These are phyloP conservation scores for Jaminaea rosea DNA, from an alignment of 1,284 basidiomycete species.

Conservation along the genomic window DNA sequence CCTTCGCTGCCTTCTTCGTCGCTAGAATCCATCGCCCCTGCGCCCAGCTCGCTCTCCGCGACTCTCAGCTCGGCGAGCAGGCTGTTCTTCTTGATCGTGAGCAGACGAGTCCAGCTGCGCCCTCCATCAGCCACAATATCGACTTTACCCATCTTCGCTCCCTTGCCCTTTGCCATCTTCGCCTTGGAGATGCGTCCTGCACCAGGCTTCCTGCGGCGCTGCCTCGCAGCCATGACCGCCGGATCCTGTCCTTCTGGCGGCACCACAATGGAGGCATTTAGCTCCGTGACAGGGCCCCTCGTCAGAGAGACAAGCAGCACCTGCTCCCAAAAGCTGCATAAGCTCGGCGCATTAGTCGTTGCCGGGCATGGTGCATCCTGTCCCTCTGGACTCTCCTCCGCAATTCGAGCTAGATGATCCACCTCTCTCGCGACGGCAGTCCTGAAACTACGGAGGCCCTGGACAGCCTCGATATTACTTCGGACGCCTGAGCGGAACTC, in stretches of 20 bases:
- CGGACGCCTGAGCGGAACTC: neutral
- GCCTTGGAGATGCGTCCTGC: constrained; percentile 5
- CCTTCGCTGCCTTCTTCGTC: constrained; percentile 4
- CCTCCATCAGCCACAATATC: constrained; percentile 26
- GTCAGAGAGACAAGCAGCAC: constrained; percentile 18
- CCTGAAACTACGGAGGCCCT: neutral
- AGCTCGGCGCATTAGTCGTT: constrained; percentile 27
- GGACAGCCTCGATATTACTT: neutral
- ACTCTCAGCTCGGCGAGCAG: constrained; percentile 29
- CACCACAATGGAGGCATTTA: constrained; percentile 16
- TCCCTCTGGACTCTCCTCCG: constrained; percentile 12
- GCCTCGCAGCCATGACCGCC: constrained; percentile 5
- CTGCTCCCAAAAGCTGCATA: constrained; percentile 24
- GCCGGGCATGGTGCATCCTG: constrained; percentile 12
- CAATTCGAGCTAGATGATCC: constrained; percentile 7
- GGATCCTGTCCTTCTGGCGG: neutral
- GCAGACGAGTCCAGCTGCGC: constrained; percentile 20
- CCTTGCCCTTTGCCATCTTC: neutral
- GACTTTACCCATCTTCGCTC: constrained; percentile 15
- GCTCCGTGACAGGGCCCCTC: constrained; percentile 14
- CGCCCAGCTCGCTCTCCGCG: constrained; percentile 28
- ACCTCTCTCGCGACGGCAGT: neutral
- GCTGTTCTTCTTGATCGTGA: constrained; percentile 18
- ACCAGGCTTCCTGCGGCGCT: constrained; percentile 8
- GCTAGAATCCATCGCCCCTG: constrained; percentile 9